Evolutionary conservation across 1,284 basidiomycete species (phyloP).

Genomic region (Meira nashicola): DNA sequence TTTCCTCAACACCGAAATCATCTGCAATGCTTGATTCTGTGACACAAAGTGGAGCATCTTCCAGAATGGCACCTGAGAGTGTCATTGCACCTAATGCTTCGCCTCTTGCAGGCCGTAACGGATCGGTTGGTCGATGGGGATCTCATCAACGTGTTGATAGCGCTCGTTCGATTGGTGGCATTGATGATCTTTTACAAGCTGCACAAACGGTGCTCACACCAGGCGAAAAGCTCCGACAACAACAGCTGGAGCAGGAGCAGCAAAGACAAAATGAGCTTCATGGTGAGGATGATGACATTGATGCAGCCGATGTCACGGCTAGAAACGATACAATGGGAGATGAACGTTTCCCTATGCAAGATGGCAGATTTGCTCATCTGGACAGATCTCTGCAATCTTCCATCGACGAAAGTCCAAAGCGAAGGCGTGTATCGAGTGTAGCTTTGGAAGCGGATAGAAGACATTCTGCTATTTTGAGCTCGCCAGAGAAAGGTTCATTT

Average conservation of each 20-base stretch:
- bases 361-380: too few species aligned
- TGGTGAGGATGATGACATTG: neutral
- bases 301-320: neutral
- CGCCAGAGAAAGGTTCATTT: neutral
- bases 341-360: neutral
- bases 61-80: neutral
- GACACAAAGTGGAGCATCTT: constrained; percentile 6
- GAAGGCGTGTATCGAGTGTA: constrained; percentile 36
- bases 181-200: constrained; percentile 50
- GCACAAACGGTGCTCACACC: constrained; percentile 46
- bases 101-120: neutral
- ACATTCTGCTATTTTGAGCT: neutral
- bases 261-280: neutral
- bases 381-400: neutral
- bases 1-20: neutral
- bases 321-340: neutral
- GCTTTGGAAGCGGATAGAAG: constrained; percentile 16
- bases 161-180: constrained; percentile 26
- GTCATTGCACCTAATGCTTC: constrained; percentile 2
- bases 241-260: constrained; percentile 4
- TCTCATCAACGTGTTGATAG: constrained; percentile 13
- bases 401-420: constrained; percentile 42
- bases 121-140: neutral
- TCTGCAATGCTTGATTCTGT: neutral
- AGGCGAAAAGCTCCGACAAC: constrained; percentile 12